Base-by-base conservation (phyloP, 805 yeast species). In the Yarrowia sp. region DNA sequence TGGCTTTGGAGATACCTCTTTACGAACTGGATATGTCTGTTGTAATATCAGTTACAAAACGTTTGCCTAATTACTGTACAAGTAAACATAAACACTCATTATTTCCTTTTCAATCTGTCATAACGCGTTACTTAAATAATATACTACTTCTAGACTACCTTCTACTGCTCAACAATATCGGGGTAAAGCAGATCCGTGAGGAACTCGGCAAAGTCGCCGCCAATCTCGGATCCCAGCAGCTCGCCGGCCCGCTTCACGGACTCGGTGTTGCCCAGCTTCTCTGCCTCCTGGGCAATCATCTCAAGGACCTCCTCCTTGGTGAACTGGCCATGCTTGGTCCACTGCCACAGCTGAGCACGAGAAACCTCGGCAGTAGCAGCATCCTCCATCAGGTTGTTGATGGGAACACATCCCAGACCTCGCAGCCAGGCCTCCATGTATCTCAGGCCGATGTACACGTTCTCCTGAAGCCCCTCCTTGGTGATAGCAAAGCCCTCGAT, bases 321-420 rank as follows among this genome's bases (percentile, higher is more conserved):
- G 34, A 72, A 71, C 67, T 83, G 83, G 39, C 84, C 84, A 76
- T 86, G 90, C 64, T 83, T 82, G 66, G 86, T 87, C 92, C 92
- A 88, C 76, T 87, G 89, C 84, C 88, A 84, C 71, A 87, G 82
- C 77, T 86, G 89, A 39, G 87, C 82, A 72, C 91, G 83, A 30
- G 89, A 86, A 24, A 87, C 90, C 76, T 87, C 90, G 56, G 90
- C 91, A 64, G 90, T 87, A 61, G 90, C 90, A 34, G 91, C 91
- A 73, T 87, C 91, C 78, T 87, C 91, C 91, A 87, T 87, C 76
- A 87, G 81, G 76, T 83, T 85, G 80, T 87, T 86, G 77, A 87
- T 87, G 66, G 91, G 90, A 61, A 87, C 90, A 77, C 90, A 86
- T 8, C 91, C 91, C 68, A 84, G 76, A 64, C 88, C 87, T 70